Evolutionary conservation across 1,139 yeast genomes (phyloP).

Genomic region (Kodamaea derodonti): DNA sequence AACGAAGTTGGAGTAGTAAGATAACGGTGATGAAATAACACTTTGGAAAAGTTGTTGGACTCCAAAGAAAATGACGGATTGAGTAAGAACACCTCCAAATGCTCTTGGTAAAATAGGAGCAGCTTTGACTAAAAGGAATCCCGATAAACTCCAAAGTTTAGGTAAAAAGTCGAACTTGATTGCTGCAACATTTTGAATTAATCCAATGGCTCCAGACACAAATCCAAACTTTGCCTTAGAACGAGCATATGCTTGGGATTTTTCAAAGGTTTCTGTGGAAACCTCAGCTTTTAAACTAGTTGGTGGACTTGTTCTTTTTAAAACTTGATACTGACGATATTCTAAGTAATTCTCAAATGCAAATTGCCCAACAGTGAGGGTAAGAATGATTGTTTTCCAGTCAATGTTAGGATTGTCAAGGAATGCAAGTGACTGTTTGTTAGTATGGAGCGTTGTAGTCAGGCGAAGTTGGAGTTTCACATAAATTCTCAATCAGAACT

Average conservation of each 20-base stretch:
- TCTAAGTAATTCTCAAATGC: constrained; percentile 70
- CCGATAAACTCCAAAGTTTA: constrained; percentile 59
- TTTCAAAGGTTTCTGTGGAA: constrained; percentile 67
- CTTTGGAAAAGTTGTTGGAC: constrained; percentile 47
- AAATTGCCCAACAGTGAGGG: constrained; percentile 73
- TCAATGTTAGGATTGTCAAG: constrained; percentile 60
- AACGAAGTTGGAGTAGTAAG: constrained; percentile 77
- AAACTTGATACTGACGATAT: constrained; percentile 71
- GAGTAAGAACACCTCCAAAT: constrained; percentile 57
- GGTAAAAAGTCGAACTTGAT: constrained; percentile 66
- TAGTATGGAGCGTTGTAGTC: constrained; percentile 7
- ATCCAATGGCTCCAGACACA: constrained; percentile 47
- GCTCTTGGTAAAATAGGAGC: constrained; percentile 37
- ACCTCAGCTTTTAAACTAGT: constrained; percentile 60
- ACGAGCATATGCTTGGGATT: constrained; percentile 75
- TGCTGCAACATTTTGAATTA: constrained; percentile 54
- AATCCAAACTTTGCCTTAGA: constrained; percentile 77
- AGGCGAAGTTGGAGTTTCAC: too few species aligned
- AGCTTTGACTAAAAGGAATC: constrained; percentile 30
- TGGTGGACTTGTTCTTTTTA: constrained; percentile 56
- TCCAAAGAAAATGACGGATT: constrained; percentile 56
- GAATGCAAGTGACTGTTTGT: constrained; percentile 25
- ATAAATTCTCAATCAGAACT: too few species aligned
- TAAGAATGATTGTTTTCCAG: constrained; percentile 75
- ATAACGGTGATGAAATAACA: constrained; percentile 58